These are phyloP conservation scores for Fusarium ramigenum DNA, from an alignment of 2,329 filamentous ascomycete genomes.

Conservation along the genomic window DNA sequence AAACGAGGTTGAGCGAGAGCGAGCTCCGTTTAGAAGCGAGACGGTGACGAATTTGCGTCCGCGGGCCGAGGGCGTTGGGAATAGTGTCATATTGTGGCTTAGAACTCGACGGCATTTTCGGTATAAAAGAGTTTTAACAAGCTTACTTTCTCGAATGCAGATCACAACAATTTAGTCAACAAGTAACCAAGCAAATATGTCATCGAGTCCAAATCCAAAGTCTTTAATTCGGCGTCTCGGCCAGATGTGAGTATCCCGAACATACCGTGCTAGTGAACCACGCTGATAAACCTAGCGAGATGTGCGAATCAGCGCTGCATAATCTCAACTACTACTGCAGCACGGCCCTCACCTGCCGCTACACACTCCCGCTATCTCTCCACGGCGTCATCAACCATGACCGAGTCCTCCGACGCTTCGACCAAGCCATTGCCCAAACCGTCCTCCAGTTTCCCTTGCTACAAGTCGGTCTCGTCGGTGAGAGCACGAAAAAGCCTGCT, in stretches of 20 bases:
- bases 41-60: background rate
- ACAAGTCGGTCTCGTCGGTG: background rate
- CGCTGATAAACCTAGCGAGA: background rate
- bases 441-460: background rate
- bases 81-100: background rate
- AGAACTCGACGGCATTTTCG: background rate
- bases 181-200: background rate
- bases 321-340: background rate
- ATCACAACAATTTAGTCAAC: background rate
- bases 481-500: background rate
- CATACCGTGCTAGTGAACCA: background rate
- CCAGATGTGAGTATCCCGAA: background rate
- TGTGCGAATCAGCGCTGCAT: slow-evolving; percentile 8
- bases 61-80: background rate
- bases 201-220: slow-evolving; percentile 1
- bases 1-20: background rate
- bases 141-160: background rate
- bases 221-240: slow-evolving; percentile 1
- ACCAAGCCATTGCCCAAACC: background rate
- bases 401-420: background rate
- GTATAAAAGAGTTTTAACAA: background rate
- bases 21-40: background rate
- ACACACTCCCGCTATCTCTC: background rate
- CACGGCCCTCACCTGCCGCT: background rate
- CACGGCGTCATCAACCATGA: background rate